Conservation (phyloP, 441 rosid genomes). For the Gossypium trilobum region DNA sequence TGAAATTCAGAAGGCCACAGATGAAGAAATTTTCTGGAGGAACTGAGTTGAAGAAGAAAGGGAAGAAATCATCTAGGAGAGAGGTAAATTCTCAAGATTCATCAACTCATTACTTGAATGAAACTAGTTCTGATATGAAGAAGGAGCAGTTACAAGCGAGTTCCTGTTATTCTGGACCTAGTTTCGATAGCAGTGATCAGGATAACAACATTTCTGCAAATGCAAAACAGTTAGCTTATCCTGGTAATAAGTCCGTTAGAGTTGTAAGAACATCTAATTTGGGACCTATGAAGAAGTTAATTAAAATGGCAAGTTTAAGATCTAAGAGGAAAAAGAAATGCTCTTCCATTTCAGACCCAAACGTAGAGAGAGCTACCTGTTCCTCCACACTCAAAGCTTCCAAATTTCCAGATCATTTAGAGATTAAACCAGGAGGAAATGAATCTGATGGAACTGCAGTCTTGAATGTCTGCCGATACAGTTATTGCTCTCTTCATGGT, state of each 20-base stretch:
- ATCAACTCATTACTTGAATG: constrained; percentile 29
- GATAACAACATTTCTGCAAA: constrained; percentile 5
- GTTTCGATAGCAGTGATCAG: constrained; percentile 19
- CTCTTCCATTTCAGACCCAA: constrained; percentile 15
- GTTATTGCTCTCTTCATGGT: constrained; percentile 84
- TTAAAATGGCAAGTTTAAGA: constrained; percentile 37
- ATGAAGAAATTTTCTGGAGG: constrained; percentile 39
- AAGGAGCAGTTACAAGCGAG: constrained; percentile 28
- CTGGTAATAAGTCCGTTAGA: constrained; percentile 26
- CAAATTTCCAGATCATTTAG: constrained; percentile 35
- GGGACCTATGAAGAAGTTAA: constrained; percentile 34
- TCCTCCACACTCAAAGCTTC: constrained; percentile 71
- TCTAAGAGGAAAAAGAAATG: constrained; percentile 25
- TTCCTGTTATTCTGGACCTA: constrained; percentile 24
- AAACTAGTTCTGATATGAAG: constrained; percentile 33
- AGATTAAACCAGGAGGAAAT: constrained; percentile 26
- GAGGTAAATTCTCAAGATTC: constrained; percentile 5
- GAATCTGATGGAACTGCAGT: constrained; percentile 26
- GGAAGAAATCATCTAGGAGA: constrained; percentile 24
- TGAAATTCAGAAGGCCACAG: constrained; percentile 39
- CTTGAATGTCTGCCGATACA: constrained; percentile 48
- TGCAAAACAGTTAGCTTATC: constrained; percentile 17
- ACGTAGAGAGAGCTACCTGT: constrained; percentile 53
- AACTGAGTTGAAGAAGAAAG: constrained; percentile 31
- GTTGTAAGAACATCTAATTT: constrained; percentile 30